These are phyloP conservation scores for Knufia petricola DNA, from an alignment of 2,329 filamentous ascomycete species.

Conservation along the genomic window DNA sequence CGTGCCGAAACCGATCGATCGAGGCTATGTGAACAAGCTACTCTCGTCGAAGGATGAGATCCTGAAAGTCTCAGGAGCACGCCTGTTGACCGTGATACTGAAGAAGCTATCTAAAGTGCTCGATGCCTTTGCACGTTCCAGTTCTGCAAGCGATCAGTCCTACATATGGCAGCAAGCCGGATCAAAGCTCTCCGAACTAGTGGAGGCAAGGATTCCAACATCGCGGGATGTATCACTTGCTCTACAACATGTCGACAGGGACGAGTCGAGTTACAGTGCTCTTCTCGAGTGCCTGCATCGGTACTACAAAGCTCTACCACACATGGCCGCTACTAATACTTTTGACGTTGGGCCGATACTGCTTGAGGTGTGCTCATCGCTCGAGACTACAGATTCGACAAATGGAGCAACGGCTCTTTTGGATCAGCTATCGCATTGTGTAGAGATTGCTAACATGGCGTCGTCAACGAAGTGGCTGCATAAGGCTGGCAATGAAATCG, in stretches of 20 bases:
- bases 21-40: constrained; percentile 70
- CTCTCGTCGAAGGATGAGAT: constrained; percentile 68
- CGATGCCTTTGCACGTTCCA: constrained; percentile 48
- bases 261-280: constrained; percentile 68
- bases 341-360: constrained; percentile 79
- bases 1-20: constrained; percentile 69
- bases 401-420: constrained; percentile 45
- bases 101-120: constrained; percentile 63
- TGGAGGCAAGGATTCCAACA: constrained; percentile 66
- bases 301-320: constrained; percentile 78
- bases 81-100: constrained; percentile 68
- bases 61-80: constrained; percentile 72
- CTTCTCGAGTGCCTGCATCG: constrained; percentile 66
- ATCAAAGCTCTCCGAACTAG: constrained; percentile 59
- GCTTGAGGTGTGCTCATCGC: constrained; percentile 54
- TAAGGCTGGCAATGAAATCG: constrained; percentile 38
- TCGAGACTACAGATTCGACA: constrained; percentile 41
- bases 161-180: constrained; percentile 61
- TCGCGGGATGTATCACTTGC: constrained; percentile 70
- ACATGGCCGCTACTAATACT: constrained; percentile 68
- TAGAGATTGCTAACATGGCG: constrained; percentile 70
- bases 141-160: constrained; percentile 33
- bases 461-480: constrained; percentile 86
- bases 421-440: constrained; percentile 70
- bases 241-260: constrained; percentile 59